Evolutionary conservation across 352 stramenopile species (phyloP).

Genomic region (Phytophthora citricola): DNA sequence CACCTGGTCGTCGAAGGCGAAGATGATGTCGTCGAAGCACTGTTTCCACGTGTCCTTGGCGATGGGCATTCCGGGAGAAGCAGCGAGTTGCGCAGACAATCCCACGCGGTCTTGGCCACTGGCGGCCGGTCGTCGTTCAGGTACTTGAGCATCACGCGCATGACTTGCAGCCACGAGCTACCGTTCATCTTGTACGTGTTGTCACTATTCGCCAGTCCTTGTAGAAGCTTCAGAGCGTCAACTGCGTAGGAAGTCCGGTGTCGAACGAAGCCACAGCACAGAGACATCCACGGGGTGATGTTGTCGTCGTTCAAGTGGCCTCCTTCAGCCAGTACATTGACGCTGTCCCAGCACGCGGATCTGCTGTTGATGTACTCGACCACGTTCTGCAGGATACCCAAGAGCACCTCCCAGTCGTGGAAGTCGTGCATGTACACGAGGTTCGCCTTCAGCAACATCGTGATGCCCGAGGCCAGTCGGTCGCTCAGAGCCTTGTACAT

Average conservation of each 20-base stretch:
- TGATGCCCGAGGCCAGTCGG: slow-evolving; percentile 78
- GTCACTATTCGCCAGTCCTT: slow-evolving; percentile 76
- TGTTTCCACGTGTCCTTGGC: slow-evolving; percentile 80
- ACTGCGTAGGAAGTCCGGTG: slow-evolving; percentile 81
- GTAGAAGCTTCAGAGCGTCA: slow-evolving; percentile 77
- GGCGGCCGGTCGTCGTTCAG: slow-evolving; percentile 78
- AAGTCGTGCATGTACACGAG: slow-evolving; percentile 90
- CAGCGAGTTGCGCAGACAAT: slow-evolving; percentile 85
- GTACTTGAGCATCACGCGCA: slow-evolving; percentile 89
- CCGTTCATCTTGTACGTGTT: slow-evolving; percentile 80
- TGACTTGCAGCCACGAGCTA: slow-evolving; percentile 81
- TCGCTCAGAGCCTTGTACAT: slow-evolving; percentile 87
- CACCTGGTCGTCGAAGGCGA: slow-evolving; percentile 87
- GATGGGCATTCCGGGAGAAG: slow-evolving; percentile 71
- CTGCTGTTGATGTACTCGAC: slow-evolving; percentile 82
- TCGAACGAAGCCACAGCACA: slow-evolving; percentile 80
- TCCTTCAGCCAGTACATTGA: slow-evolving; percentile 73
- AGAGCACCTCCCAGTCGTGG: slow-evolving; percentile 76
- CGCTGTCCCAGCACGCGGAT: slow-evolving; percentile 78
- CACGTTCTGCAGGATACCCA: slow-evolving; percentile 79
- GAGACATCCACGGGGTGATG: slow-evolving; percentile 83
- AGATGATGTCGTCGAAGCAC: slow-evolving; percentile 90
- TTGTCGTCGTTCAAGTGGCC: slow-evolving; percentile 81
- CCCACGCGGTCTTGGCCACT: slow-evolving; percentile 85
- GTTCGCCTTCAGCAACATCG: slow-evolving; percentile 88